A percentile compares a stretch with the other conserved stretches of the same genome.
These are phyloP conservation scores for Alternaria rosae DNA, from an alignment of 2,329 filamentous ascomycete species.

Conservation along the genomic window DNA sequence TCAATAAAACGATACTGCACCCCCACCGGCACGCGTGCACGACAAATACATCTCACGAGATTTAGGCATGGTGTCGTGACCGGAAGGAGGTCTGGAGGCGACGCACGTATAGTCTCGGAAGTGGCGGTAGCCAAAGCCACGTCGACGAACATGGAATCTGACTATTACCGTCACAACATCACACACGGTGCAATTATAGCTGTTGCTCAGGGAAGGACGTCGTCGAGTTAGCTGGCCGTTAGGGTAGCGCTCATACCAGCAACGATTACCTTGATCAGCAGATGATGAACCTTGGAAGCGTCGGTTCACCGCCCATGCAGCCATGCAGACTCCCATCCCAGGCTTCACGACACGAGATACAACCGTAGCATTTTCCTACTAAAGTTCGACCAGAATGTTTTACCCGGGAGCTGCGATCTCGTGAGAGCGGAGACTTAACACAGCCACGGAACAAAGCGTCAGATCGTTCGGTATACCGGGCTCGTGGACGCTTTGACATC, in stretches of 20 bases:
- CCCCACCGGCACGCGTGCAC: conserved; percentile 16
- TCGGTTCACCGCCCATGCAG: neutral
- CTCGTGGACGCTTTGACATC: neutral
- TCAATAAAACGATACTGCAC: conserved; percentile 40
- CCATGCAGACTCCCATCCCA: neutral
- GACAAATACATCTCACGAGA: conserved; percentile 14
- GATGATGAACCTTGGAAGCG: neutral
- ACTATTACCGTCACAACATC: neutral
- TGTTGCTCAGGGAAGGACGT: neutral
- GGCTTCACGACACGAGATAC: neutral
- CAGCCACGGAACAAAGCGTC: conserved; percentile 1
- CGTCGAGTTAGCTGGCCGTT: neutral
- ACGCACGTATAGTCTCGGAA: neutral
- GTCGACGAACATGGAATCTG: conserved; percentile 3
- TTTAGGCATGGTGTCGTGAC: conserved; percentile 2
- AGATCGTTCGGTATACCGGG: neutral
- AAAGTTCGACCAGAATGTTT: neutral
- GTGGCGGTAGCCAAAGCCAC: neutral
- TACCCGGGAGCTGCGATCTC: neutral
- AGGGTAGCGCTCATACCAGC: conserved; percentile 1
- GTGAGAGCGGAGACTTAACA: conserved; percentile 1
- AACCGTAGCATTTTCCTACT: neutral
- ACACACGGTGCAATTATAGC: neutral
- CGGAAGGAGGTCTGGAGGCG: neutral
- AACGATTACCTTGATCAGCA: neutral